phyloP scores from a whole-genome alignment of 495 filamentous ascomycete species.

The Penicillium cosmopolitanum region DNA sequence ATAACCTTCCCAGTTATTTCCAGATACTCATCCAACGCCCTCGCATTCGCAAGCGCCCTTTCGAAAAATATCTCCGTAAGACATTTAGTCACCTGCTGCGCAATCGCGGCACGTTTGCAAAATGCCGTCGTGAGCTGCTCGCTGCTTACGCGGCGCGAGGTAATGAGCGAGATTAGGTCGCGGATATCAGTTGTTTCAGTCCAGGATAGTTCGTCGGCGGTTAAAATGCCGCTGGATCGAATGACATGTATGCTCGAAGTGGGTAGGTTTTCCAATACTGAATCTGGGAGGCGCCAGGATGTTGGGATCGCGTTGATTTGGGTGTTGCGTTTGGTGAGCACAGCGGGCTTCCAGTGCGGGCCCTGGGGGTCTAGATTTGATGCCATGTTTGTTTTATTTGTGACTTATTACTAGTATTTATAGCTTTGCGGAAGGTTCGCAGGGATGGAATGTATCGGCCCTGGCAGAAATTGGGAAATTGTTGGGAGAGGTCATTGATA shows the following conservation, averaged over 20 bases:
- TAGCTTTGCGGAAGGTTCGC: neutral
- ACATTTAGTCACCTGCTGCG: slow-evolving; percentile 60
- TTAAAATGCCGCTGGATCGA: slow-evolving; percentile 40
- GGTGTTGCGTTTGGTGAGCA: slow-evolving; percentile 19
- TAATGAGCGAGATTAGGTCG: slow-evolving; percentile 36
- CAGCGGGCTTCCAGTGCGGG: slow-evolving; percentile 14
- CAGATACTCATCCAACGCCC: slow-evolving; percentile 43
- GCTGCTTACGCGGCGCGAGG: slow-evolving; percentile 10
- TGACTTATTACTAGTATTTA: neutral
- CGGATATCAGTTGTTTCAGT: slow-evolving; percentile 48
- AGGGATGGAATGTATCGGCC: neutral
- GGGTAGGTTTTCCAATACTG: slow-evolving; percentile 10
- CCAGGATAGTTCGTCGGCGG: slow-evolving; percentile 49
- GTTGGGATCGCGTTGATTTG: slow-evolving; percentile 30
- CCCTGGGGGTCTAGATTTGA: neutral
- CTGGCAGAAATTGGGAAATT: too few species aligned
- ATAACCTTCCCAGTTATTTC: slow-evolving; percentile 41
- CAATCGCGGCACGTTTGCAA: slow-evolving; percentile 59
- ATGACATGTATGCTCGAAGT: slow-evolving; percentile 25
- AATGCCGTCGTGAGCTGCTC: slow-evolving; percentile 55
- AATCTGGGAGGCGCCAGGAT: slow-evolving; percentile 25
- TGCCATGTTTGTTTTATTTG: slow-evolving; percentile 3
- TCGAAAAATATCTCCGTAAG: slow-evolving; percentile 65
- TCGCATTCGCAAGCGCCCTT: slow-evolving; percentile 40
- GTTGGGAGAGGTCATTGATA: neutral